A percentile compares a stretch with the other conserved stretches of the same genome.
phyloP scores from a whole-genome alignment of 2,329 filamentous ascomycete species.

The Tothia fuscella region DNA sequence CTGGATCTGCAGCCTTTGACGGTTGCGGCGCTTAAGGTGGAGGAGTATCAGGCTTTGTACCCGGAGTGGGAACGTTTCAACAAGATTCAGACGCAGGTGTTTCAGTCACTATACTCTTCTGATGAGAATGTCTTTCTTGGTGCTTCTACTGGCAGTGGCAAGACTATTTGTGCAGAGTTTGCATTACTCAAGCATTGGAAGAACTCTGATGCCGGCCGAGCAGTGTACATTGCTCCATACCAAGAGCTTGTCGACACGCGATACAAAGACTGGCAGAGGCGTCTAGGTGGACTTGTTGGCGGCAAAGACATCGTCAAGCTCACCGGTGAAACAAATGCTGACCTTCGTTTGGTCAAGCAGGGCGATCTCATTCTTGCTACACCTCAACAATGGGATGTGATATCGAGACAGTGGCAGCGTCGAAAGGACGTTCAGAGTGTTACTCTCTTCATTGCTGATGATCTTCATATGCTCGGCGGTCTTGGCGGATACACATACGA shows the following conservation, averaged over 20 bases:
- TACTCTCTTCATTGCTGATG: conserved; percentile 85
- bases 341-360: conserved; percentile 76
- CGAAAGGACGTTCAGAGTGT: conserved; percentile 90
- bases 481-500: conserved; percentile 84
- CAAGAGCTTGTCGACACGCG: conserved; percentile 82
- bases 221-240: conserved; percentile 89
- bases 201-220: conserved; percentile 46
- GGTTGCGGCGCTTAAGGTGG: conserved; percentile 74
- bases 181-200: conserved; percentile 83
- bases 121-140: conserved; percentile 92
- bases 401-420: conserved; percentile 92
- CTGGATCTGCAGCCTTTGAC: conserved; percentile 86
- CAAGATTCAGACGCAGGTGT: conserved; percentile 93
- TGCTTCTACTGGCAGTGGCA: conserved; percentile 87
- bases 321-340: conserved; percentile 81
- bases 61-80: conserved; percentile 83
- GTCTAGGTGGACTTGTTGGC: conserved; percentile 58
- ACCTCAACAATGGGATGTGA: conserved; percentile 86
- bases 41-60: conserved; percentile 73
- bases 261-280: conserved; percentile 72
- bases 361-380: conserved; percentile 88
- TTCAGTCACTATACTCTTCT: conserved; percentile 81
- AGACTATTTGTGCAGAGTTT: conserved; percentile 95
- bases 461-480: conserved; percentile 85
- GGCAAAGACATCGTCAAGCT: conserved; percentile 88